Evolutionary conservation across 2,329 filamentous ascomycete genomes (phyloP), one percentile per base, ranked within the genome.

Genomic region (Parafenestella ontariensis): DNA sequence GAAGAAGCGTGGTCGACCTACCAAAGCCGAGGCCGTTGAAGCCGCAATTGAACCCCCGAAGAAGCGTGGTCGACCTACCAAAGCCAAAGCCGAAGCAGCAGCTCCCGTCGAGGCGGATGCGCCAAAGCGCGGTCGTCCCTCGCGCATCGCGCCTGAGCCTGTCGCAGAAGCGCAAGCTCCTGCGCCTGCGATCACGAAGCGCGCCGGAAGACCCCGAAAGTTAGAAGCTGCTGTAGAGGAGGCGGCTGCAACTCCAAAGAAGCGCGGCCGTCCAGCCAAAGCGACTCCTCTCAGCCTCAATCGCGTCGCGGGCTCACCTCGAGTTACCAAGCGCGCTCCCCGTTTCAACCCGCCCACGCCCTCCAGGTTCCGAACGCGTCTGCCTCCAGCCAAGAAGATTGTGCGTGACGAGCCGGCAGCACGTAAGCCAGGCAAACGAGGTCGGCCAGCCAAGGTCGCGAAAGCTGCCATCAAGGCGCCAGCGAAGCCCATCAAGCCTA

Each of bases 311-410:
- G 62, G 60, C 40, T 53, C 68, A 1, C n/a, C 65, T 21, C 67
- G 67, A 41, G 56, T 70, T 44, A 46, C 49, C 39, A 70, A 71
- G 50, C 17, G 52, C 17, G 52, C 54, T 11, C 17, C 52, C 1
- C 46, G 62, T 9, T 58, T 66, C 34, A 52, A 66, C 29, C 58
- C 68, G 2, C 62, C 58, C 42, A 46, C 61, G 36, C 66, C 61
- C 33, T 61, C 67, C 15, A 62, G 55, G 41, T 56, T 64, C 21
- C 68, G 62, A 31, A 57, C 61, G 10, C 67, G 65, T 17, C 29
- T 57, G 13, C 53, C 58, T 8, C 56, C 66, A 8, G 52, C 58
- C 7, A 39, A 56, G 42, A 42, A 58, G 44, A 65, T 64, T 29
- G 39, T 21, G 5, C 34, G 37, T 20, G 40, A 58, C 15, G 41